Percentiles rank a stretch among this genome's conserved stretches.
These are phyloP conservation scores for Hanseniaspora lindneri DNA, from an alignment of 805 yeast genomes.

Conservation along the genomic window DNA sequence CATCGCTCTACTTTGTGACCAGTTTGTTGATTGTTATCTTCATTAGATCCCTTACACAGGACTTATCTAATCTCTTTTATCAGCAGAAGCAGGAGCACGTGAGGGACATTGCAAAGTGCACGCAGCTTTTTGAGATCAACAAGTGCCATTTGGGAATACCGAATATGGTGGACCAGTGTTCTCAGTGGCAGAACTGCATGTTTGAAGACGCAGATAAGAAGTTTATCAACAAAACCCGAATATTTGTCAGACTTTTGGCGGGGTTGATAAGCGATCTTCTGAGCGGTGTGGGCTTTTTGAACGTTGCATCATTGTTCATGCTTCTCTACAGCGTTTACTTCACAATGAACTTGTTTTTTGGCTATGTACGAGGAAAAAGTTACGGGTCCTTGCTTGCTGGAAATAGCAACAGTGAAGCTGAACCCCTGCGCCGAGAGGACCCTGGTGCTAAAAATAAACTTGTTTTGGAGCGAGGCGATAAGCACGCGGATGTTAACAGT, in stretches of 20 bases:
- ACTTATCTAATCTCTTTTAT: conserved; percentile 7
- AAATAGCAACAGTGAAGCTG: background rate
- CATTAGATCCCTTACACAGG: conserved; percentile 3
- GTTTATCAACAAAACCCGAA: conserved; percentile 5
- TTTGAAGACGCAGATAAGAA: conserved; percentile 10
- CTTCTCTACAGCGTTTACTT: conserved; percentile 7
- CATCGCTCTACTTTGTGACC: background rate
- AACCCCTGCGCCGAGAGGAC: background rate
- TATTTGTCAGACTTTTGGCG: background rate
- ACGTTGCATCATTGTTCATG: conserved; percentile 5
- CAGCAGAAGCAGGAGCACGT: conserved; percentile 10
- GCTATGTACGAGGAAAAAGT: conserved; percentile 10
- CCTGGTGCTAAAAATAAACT: too few species aligned
- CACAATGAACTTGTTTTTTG: conserved; percentile 2
- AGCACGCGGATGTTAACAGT: too few species aligned
- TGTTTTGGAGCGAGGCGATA: too few species aligned
- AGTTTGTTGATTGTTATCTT: background rate
- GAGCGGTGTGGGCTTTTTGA: conserved; percentile 4
- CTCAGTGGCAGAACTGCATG: conserved; percentile 10
- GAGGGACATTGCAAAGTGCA: background rate
- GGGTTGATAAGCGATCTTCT: conserved; percentile 1
- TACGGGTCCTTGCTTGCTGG: background rate
- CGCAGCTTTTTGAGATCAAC: conserved; percentile 2
- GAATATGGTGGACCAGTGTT: conserved; percentile 2
- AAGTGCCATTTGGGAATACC: conserved; percentile 9